Base-by-base conservation (phyloP, 1,284 basidiomycete genomes). In the Trametes sp. region DNA sequence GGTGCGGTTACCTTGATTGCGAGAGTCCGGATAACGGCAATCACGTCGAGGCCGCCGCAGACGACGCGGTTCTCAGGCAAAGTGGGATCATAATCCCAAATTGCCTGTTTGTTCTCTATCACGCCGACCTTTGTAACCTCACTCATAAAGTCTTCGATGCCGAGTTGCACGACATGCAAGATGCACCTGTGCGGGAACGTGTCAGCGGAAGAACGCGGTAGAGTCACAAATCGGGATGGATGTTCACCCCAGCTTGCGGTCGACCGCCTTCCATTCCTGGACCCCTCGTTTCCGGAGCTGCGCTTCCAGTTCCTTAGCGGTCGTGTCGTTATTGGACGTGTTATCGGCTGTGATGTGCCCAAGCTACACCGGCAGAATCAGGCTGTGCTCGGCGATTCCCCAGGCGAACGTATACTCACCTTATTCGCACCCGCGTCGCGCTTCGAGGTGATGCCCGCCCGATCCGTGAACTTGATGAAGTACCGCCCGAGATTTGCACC, bases 401-500 rank as follows among this genome's bases (percentile, higher is more conserved):
- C 16, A 19, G 2, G n/a, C 16, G 23, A 2, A 7, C 4, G 4
- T 4, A 28, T 16, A 26, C 16, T 6, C 26, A 71, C 73, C 70
- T 75, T 75, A 36, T 62, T 68, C 21, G 23, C 21, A 0, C 35
- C 19, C 16, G 42, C 24, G 38, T 35, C 21, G 0, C 69, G 54
- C 31, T 64, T 64, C 23, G 59, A 49, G 4, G 69, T 72, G 41
- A 75, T 74, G 11, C 73, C 74, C 3, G 65, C 63, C n/a, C 66
- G 66, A 33, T 75, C 66, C 35, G 64, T 64, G 6, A 73, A 51
- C 6, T 60, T 55, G 8, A 73, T 33, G 36, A 73, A 64, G 46
- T 73, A 74, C n/a, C 62, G 45, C 6, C 70, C 70, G 4, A 76
- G 55, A 51, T 76, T 77, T 19, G 68, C 45, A 2, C 74, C 73